Percentiles rank a stretch among this genome's conserved stretches.
phyloP scores from a whole-genome alignment of 257 asterid genomes.

The Mitragyna speciosa region DNA sequence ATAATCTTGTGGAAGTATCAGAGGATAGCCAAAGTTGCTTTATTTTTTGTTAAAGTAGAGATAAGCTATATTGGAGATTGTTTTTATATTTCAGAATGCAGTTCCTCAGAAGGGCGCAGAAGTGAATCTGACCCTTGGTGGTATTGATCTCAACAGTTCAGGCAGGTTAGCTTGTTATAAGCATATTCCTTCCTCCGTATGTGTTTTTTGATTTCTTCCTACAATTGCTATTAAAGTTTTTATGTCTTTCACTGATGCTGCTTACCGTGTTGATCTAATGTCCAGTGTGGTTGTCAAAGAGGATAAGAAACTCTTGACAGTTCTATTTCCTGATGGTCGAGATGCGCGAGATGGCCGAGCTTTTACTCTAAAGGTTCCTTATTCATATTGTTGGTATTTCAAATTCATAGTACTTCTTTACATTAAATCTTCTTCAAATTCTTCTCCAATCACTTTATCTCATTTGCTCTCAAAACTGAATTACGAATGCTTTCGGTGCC shows the following conservation, averaged over 20 bases:
- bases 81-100: constrained; percentile 50
- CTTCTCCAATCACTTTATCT: background rate
- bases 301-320: constrained; percentile 92
- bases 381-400: background rate
- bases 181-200: constrained; percentile 16
- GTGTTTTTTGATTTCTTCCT: constrained; percentile 8
- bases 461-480: background rate
- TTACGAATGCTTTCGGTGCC: background rate
- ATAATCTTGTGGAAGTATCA: background rate
- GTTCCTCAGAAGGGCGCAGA: constrained; percentile 78
- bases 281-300: constrained; percentile 95
- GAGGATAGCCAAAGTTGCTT: background rate
- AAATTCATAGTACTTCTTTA: background rate
- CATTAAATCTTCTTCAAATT: background rate
- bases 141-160: constrained; percentile 99
- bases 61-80: background rate
- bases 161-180: constrained; percentile 83
- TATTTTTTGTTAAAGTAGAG: background rate
- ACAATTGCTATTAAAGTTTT: constrained; percentile 5
- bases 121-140: constrained; percentile 97
- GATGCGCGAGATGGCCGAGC: constrained; percentile 99
- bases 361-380: constrained; percentile 64
- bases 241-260: background rate
- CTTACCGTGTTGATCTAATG: constrained; percentile 20
- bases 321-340: constrained; percentile 89